Evolutionary conservation across 1,284 basidiomycete genomes (phyloP).

Genomic region (Ganoderma lucidum): DNA sequence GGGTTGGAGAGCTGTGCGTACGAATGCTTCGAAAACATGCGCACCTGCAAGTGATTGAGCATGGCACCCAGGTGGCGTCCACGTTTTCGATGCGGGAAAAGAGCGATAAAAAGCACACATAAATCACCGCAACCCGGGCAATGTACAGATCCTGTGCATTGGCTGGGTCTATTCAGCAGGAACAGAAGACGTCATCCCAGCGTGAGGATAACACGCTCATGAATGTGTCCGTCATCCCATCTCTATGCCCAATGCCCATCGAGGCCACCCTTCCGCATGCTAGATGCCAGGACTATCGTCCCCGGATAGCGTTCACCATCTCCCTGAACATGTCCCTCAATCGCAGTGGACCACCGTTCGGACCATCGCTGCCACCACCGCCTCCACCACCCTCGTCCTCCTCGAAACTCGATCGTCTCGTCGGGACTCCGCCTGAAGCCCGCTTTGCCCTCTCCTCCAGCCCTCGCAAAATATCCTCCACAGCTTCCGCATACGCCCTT

Average conservation of each 20-base stretch:
- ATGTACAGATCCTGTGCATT: slow-evolving; percentile 7
- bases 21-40: not conserved
- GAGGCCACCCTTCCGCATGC: not conserved
- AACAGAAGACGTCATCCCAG: slow-evolving; percentile 1
- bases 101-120: slow-evolving; percentile 5
- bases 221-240: not conserved
- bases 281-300: slow-evolving; percentile 18
- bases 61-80: slow-evolving; percentile 3
- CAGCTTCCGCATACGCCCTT: slow-evolving; percentile 60
- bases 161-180: slow-evolving; percentile 1
- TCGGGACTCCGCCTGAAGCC: slow-evolving; percentile 11
- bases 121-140: not conserved
- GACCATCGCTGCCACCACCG: not conserved
- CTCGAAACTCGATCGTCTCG: slow-evolving; percentile 21
- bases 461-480: slow-evolving; percentile 58
- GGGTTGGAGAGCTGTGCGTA: not conserved
- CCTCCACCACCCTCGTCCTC: slow-evolving; percentile 17
- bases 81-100: slow-evolving; percentile 3
- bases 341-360: slow-evolving; percentile 22
- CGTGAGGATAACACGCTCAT: slow-evolving; percentile 15
- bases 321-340: slow-evolving; percentile 39
- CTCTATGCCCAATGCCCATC: not conserved
- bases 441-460: slow-evolving; percentile 43
- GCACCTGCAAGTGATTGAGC: slow-evolving; percentile 4
- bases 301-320: slow-evolving; percentile 36